Evolutionary conservation across 257 asterid genomes (phyloP).

Genomic region (Paulownia fortunei): DNA sequence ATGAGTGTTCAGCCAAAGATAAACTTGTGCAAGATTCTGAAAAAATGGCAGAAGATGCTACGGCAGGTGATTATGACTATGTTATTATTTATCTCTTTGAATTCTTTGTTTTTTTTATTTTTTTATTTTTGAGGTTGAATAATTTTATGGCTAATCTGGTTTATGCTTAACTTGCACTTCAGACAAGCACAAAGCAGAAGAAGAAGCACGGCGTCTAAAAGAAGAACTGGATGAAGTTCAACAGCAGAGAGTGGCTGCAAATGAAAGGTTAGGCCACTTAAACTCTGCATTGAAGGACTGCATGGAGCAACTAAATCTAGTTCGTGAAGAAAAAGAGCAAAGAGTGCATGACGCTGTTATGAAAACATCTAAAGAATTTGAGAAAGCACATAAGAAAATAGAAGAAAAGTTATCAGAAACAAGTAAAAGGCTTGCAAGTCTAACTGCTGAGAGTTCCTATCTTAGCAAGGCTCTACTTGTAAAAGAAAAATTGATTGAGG

Average conservation of each 20-base stretch:
- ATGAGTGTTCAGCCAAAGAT: constrained; percentile 69
- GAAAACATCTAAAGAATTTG: constrained; percentile 52
- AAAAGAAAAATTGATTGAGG: constrained; percentile 66
- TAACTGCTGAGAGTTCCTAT: constrained; percentile 65
- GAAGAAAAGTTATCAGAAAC: constrained; percentile 62
- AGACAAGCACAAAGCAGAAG: constrained; percentile 72
- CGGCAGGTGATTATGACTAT: constrained; percentile 51
- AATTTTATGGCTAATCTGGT: not conserved
- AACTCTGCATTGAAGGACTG: constrained; percentile 68
- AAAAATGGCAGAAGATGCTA: constrained; percentile 51
- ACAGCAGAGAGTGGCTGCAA: constrained; percentile 47
- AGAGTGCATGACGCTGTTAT: constrained; percentile 48
- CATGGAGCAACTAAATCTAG: constrained; percentile 61
- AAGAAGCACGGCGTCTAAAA: constrained; percentile 45
- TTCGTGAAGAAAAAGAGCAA: constrained; percentile 59
- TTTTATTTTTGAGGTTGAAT: not conserved
- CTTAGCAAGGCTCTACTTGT: constrained; percentile 60
- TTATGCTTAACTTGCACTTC: constrained; percentile 11
- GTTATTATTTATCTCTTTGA: not conserved
- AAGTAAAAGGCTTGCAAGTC: constrained; percentile 47
- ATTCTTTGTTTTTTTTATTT: not conserved
- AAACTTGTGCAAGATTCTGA: constrained; percentile 43
- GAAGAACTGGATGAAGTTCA: constrained; percentile 54
- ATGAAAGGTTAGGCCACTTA: constrained; percentile 57
- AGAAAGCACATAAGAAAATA: constrained; percentile 46